Base-by-base conservation (phyloP, 75 land plant species). In the Selaginella tamariscina region DNA sequence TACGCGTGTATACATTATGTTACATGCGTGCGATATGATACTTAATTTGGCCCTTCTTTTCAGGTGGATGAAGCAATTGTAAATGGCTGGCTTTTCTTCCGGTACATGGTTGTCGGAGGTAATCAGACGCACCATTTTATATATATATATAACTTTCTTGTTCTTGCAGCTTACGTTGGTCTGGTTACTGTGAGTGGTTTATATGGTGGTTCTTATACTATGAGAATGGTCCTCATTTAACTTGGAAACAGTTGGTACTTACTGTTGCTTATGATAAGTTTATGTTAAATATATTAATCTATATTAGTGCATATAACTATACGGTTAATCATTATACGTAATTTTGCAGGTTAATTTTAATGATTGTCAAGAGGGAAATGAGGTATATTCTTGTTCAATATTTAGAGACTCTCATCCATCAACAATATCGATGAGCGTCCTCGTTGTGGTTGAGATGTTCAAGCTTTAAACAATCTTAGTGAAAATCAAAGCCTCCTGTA, bases 381-480 rank as follows among this genome's bases (percentile, higher is more conserved):
- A 86, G 15, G 63, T 71, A 18, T 87, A 90, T 65, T 85, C 91
- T 24, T 94, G 98, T 76, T 83, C 66, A 62, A 76, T 94, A 32
- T 94, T 94, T 82, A 83, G 78, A 64, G 88, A 94, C 69, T 82
- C 80, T 0, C 95, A 87, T 78, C 98, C 98, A 44, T 89, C 98
- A 44, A 94, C 98, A 59, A 89, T 94, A 22, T 81, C 98, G 62
- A 94, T 94, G 98, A 94, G 85, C 64, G 96, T 94, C 0, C 91
- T 94, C 68, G 98, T 94, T 73, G 91, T 94, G 57, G 98, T 94
- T 59, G 98, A 94, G 82, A 94, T 94, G 98, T 94, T 94, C 71
- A 94, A 94, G 98, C 98, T 21, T 64, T 94, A 65, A 94, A 94
- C 75, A 94, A 94, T 63, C 84, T 94, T 55, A 94, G 98, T 82